phyloP scores from a whole-genome alignment of 2,329 filamentous ascomycete genomes.

The Alternaria ventricosa region DNA sequence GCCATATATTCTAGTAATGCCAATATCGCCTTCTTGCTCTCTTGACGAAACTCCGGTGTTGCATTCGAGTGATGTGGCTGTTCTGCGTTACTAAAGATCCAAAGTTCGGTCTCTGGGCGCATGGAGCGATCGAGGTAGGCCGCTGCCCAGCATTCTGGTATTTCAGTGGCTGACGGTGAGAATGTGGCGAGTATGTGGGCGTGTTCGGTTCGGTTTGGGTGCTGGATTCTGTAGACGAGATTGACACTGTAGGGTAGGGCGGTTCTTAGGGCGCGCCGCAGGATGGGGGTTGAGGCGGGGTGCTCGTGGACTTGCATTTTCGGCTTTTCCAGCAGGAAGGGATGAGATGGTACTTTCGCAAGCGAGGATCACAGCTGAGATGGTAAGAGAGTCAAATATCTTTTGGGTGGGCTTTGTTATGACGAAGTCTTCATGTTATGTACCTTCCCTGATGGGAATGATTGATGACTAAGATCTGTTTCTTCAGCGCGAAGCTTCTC shows the following conservation, averaged over 20 bases:
- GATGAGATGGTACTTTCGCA: background rate
- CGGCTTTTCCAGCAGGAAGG: background rate
- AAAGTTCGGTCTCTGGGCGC: constrained; percentile 69
- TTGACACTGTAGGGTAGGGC: constrained; percentile 66
- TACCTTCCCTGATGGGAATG: constrained; percentile 10
- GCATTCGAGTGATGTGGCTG: constrained; percentile 23
- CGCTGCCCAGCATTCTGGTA: constrained; percentile 58
- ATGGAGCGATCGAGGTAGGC: constrained; percentile 68
- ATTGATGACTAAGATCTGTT: constrained; percentile 2
- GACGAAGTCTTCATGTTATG: background rate
- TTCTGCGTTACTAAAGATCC: constrained; percentile 60
- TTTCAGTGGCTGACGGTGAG: constrained; percentile 30
- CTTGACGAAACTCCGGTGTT: constrained; percentile 24
- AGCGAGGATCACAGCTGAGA: background rate
- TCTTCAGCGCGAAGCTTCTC: background rate
- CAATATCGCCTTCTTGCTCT: constrained; percentile 40
- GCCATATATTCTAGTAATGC: constrained; percentile 38
- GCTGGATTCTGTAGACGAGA: constrained; percentile 69
- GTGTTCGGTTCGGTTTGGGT: constrained; percentile 53
- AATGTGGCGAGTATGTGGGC: constrained; percentile 48
- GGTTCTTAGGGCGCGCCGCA: constrained; percentile 58
- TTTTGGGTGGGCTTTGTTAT: background rate
- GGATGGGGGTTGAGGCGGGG: constrained; percentile 52
- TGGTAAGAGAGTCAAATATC: background rate
- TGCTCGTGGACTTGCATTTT: constrained; percentile 30